Percentiles rank a stretch among this genome's conserved stretches.
Evolutionary conservation across 768 basidiomycete genomes (phyloP).

Genomic region (Trametes gibbosa): DNA sequence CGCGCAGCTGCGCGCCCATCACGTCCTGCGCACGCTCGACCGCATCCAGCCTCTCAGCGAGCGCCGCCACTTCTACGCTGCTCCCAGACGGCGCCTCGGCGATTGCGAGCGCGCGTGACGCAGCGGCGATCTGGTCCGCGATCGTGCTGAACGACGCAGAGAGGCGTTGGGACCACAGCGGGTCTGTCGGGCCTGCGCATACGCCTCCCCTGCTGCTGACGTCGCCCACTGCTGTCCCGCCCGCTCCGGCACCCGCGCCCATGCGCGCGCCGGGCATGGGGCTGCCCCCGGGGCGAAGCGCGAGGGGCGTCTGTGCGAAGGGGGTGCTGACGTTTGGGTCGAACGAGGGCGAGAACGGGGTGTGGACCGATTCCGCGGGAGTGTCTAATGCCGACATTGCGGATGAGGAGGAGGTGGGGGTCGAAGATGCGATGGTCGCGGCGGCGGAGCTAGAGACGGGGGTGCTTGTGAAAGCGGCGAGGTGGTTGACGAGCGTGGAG

Average conservation of each 20-base stretch:
- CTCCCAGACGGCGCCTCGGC: slow-evolving; percentile 16
- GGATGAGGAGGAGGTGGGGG: not conserved
- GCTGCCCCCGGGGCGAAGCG: not conserved
- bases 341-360: slow-evolving; percentile 24
- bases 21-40: slow-evolving; percentile 35
- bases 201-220: not conserved
- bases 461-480: not conserved
- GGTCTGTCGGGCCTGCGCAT: not conserved
- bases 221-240: not conserved
- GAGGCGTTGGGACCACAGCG: slow-evolving; percentile 33
- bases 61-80: slow-evolving; percentile 15
- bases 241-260: not conserved
- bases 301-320: not conserved
- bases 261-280: not conserved
- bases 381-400: not conserved
- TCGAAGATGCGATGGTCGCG: too few relatives aligned
- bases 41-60: slow-evolving; percentile 29
- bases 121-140: slow-evolving; percentile 40
- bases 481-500: slow-evolving; percentile 21
- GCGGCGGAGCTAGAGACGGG: not conserved
- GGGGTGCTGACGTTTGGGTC: slow-evolving; percentile 22
- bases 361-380: not conserved
- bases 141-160: slow-evolving; percentile 39
- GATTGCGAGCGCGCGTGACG: slow-evolving; percentile 37
- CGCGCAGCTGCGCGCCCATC: slow-evolving; percentile 32